These are phyloP conservation scores for Penicillium sp. DNA, from an alignment of 2,329 filamentous ascomycete species.

Conservation along the genomic window DNA sequence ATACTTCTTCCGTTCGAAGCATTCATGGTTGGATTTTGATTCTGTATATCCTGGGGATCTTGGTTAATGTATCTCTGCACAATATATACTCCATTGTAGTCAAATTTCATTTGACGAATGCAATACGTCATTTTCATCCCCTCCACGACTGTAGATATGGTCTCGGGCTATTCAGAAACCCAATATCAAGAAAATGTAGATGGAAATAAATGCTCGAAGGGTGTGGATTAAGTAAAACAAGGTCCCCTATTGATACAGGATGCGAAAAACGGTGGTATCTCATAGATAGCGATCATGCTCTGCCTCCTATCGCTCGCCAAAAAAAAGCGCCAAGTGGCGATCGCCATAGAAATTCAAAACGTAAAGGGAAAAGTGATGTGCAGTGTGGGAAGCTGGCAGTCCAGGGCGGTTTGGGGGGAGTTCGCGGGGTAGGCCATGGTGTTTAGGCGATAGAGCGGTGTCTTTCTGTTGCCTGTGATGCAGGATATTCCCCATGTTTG, in stretches of 20 bases:
- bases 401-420: background rate
- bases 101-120: background rate
- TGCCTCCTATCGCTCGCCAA: constrained; percentile 19
- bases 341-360: constrained; percentile 13
- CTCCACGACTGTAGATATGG: background rate
- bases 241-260: constrained; percentile 23
- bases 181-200: too few species aligned
- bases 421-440: background rate
- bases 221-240: constrained; percentile 19
- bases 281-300: constrained; percentile 19
- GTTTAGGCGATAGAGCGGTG: background rate
- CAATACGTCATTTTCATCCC: background rate
- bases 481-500: background rate
- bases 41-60: background rate
- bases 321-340: constrained; percentile 13
- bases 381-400: too few species aligned
- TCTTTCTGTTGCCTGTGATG: background rate
- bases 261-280: constrained; percentile 26
- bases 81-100: background rate
- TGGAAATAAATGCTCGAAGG: constrained; percentile 1
- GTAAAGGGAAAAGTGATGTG: background rate
- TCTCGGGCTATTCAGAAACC: background rate
- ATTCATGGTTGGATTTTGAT: background rate
- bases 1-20: background rate
- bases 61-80: background rate